Evolutionary conservation across 805 yeast genomes (phyloP), one percentile per base, ranked within the genome.

Genomic region (Zygosaccharomyces pseudorouxii): DNA sequence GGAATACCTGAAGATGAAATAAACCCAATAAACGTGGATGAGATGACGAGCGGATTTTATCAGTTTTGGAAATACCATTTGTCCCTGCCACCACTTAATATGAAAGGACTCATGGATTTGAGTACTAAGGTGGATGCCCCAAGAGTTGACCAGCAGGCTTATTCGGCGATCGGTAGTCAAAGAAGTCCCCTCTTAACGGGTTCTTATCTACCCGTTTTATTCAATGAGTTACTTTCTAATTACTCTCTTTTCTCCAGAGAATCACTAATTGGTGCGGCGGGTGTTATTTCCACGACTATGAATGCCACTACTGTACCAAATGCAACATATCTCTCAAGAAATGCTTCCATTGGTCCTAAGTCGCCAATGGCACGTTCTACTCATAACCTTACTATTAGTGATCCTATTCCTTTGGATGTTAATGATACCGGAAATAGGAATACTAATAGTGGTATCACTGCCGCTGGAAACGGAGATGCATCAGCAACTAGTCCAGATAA

Each of bases 71-170:
- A 54, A 38, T 63, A 50, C 44, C 64, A 62, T 35, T 37, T 63
- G 7, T 45, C 60, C 5, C 62, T 60, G 40, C 56, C 58, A 11
- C 75, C 80, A 0, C 67, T 80, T 29, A 73, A 76, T 36, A 72
- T 79, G 38, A 77, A 75, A 3, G 69, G 72, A 9, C 69, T 85
- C 3, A 82, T 86, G 90, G 72, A 73, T 38, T 63, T 77, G 51
- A 88, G 96, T 11, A 68, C 86, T 46, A 57, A 62, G 0, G 69
- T 75, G 36, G 96, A 92, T 58, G 85, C 90, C 0, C 79, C 84
- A 2, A 42, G 38, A 5, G 47, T 65, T 1, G 57, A 60, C 38
- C 64, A 59, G 50, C 47, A 50, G 36, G 23, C 45, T 22, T 60
- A 61, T 38, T 59, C 63, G 1, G 53, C 53, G 5, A 60, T 71